phyloP scores from a whole-genome alignment of 805 yeast genomes.

The Starmerella apis region DNA sequence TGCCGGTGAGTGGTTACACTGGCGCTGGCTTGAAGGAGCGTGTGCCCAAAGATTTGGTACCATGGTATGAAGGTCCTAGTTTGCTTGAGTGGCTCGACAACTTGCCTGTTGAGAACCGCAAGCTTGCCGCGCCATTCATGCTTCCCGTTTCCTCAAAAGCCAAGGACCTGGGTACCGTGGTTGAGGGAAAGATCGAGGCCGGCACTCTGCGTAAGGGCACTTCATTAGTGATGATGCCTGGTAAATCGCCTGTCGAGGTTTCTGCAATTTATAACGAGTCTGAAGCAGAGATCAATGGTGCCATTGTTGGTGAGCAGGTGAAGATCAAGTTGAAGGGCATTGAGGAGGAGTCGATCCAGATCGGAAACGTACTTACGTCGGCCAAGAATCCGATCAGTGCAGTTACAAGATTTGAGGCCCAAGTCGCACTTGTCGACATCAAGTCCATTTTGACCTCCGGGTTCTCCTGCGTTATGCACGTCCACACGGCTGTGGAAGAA shows the following conservation, averaged over 20 bases:
- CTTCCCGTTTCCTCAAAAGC: conserved; percentile 87
- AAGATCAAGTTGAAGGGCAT: conserved; percentile 86
- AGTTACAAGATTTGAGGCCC: conserved; percentile 85
- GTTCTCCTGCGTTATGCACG: conserved; percentile 95
- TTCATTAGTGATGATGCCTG: conserved; percentile 81
- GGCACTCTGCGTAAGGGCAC: conserved; percentile 81
- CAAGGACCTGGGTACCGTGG: conserved; percentile 94
- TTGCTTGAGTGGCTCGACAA: conserved; percentile 78
- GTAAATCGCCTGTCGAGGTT: conserved; percentile 72
- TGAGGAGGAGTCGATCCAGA: conserved; percentile 90
- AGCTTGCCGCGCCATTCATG: conserved; percentile 92
- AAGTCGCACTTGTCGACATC: conserved; percentile 91
- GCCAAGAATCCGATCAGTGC: conserved; percentile 80
- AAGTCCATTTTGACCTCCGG: conserved; percentile 92
- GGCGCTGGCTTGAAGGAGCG: conserved; percentile 94
- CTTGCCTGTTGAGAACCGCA: conserved; percentile 74
- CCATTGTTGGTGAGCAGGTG: conserved; percentile 95
- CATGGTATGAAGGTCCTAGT: conserved; percentile 93
- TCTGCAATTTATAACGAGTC: conserved; percentile 85
- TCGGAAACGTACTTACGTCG: conserved; percentile 86
- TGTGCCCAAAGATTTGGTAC: conserved; percentile 57
- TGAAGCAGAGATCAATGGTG: conserved; percentile 83
- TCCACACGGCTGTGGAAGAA: conserved; percentile 97
- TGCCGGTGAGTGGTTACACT: conserved; percentile 98
- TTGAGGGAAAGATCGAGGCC: conserved; percentile 96